Evolutionary conservation across 164 flowering plant genomes (phyloP).

Genomic region (Macadamia tetraphylla): DNA sequence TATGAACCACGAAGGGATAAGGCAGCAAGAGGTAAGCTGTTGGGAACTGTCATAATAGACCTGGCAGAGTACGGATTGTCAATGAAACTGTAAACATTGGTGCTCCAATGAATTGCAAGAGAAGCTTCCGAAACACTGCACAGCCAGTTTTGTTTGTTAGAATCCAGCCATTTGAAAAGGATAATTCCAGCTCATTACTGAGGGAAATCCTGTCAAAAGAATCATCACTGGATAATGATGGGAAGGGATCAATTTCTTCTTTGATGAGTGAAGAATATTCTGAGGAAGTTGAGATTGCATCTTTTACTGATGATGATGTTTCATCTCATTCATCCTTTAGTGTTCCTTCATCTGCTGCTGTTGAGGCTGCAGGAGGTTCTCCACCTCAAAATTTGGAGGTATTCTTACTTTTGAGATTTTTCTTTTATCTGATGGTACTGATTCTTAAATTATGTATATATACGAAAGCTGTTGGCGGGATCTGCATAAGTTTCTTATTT

Average conservation of each 20-base stretch:
- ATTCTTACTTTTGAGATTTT: slow-evolving; percentile 6
- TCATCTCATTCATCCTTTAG: slow-evolving; percentile 52
- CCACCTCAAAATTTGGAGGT: slow-evolving; percentile 42
- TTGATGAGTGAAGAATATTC: slow-evolving; percentile 53
- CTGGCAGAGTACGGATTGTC: slow-evolving; percentile 66
- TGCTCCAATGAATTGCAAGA: slow-evolving; percentile 54
- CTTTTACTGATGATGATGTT: slow-evolving; percentile 69
- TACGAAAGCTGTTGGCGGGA: no score
- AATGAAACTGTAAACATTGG: slow-evolving; percentile 38
- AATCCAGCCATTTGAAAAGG: slow-evolving; percentile 50
- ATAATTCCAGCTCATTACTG: slow-evolving; percentile 36
- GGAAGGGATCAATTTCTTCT: slow-evolving; percentile 43
- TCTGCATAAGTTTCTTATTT: not conserved
- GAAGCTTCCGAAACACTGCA: slow-evolving; percentile 40
- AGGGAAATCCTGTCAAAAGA: slow-evolving; percentile 33
- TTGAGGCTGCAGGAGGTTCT: slow-evolving; percentile 27
- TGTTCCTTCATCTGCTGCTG: slow-evolving; percentile 34
- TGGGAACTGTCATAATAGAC: slow-evolving; percentile 66
- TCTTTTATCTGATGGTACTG: no score
- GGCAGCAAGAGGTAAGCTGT: slow-evolving; percentile 57
- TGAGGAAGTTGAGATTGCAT: slow-evolving; percentile 61
- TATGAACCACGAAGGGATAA: slow-evolving; percentile 67
- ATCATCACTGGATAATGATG: slow-evolving; percentile 41
- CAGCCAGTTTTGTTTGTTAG: slow-evolving; percentile 52
- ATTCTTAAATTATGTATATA: no score